Percentiles rank a stretch among this genome's conserved stretches.
Evolutionary conservation across 768 basidiomycete genomes (phyloP).

Genomic region (Rhodotorula graminis): DNA sequence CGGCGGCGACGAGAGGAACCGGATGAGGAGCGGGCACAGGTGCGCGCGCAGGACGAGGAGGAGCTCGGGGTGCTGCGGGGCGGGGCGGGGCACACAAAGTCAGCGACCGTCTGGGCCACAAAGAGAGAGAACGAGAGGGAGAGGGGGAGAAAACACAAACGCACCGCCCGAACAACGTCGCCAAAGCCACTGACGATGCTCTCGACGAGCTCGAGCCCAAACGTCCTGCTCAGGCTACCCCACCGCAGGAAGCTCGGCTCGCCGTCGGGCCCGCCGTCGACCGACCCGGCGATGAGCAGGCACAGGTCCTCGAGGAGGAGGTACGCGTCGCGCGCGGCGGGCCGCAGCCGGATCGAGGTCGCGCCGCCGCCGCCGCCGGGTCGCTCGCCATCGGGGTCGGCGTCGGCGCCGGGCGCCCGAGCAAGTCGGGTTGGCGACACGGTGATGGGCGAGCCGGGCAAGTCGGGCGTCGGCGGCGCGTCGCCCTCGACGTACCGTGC

Average conservation of each 20-base stretch:
- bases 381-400: not conserved
- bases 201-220: slow-evolving; percentile 93
- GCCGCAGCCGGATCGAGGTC: slow-evolving; percentile 54
- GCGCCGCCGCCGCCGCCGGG: not conserved
- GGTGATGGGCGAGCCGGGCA: not conserved
- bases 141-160: no score
- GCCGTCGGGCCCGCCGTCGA: slow-evolving; percentile 49
- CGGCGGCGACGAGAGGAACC: slow-evolving; percentile 58
- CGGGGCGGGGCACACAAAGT: not conserved
- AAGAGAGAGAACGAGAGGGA: not conserved
- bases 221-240: slow-evolving; percentile 79
- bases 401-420: no score
- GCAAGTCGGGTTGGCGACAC: no score
- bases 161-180: slow-evolving; percentile 72
- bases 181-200: slow-evolving; percentile 92
- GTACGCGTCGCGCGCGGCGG: slow-evolving; percentile 77
- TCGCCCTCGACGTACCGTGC: not conserved
- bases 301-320: slow-evolving; percentile 89
- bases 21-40: slow-evolving; percentile 82
- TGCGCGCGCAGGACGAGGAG: slow-evolving; percentile 81
- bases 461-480: not conserved
- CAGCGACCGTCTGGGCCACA: not conserved
- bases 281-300: slow-evolving; percentile 65
- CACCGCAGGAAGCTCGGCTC: slow-evolving; percentile 76
- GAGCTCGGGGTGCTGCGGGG: slow-evolving; percentile 67